A percentile compares a stretch with the other conserved stretches of the same genome.
Evolutionary conservation across 257 asterid species (phyloP).

Genomic region (Solanum pinnatisectum): DNA sequence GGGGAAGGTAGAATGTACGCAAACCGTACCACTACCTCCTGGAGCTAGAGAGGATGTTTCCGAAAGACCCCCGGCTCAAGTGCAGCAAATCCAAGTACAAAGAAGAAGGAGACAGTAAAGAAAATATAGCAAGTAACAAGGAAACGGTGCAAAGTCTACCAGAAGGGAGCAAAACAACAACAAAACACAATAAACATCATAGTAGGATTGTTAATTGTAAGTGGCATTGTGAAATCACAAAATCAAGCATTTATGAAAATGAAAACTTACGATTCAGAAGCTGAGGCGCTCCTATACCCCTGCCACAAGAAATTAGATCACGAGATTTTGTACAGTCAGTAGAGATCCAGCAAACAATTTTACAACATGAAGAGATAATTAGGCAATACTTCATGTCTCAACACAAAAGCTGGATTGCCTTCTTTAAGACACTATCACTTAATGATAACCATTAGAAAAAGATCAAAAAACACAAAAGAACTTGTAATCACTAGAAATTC

Average conservation of each 20-base stretch:
- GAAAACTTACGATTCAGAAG: constrained; percentile 80
- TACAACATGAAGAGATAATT: background rate
- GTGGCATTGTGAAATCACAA: background rate
- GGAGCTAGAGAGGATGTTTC: background rate
- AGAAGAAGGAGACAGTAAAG: background rate
- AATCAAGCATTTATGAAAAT: constrained; percentile 10
- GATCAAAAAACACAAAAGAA: background rate
- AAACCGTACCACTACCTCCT: background rate
- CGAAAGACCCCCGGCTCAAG: background rate
- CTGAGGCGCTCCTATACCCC: constrained; percentile 96
- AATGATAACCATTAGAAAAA: background rate
- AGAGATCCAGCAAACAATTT: background rate
- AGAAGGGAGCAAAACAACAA: background rate
- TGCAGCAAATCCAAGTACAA: background rate
- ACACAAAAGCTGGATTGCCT: background rate
- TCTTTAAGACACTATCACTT: background rate
- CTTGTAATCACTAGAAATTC: background rate
- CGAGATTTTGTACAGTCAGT: background rate
- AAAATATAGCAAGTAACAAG: background rate
- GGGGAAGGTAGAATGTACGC: background rate
- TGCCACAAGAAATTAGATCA: constrained; percentile 24
- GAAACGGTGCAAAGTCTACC: background rate
- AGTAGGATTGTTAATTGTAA: background rate
- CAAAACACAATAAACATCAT: background rate
- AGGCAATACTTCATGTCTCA: background rate